Base-by-base conservation (phyloP, 2,329 filamentous ascomycete species). In the Albifimbria verrucaria region DNA sequence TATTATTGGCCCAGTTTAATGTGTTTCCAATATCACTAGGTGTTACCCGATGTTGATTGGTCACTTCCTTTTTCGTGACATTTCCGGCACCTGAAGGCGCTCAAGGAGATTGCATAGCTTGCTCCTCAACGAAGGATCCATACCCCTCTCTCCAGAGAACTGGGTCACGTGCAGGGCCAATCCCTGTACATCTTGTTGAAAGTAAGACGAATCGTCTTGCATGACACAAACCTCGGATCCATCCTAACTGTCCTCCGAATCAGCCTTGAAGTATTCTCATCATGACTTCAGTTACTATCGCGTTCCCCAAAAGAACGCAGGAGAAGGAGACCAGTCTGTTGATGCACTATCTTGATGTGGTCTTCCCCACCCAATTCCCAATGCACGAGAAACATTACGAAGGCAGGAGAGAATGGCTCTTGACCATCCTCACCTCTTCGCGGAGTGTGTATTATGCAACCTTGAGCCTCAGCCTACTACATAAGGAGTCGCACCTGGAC, bases 341-440 rank as follows among this genome's bases (percentile, higher is more conserved):
- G 46, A 48, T 48, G 46, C 24, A 48, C 24, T 48, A 48, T 28
- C 46, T 48, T 25, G 46, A 48, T 20, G 46, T 26, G 23, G 46
- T 48, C 20, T 48, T 48, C 24, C 46, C 46, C 10, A 22, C 32
- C 7, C 46, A 48, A 28, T 48, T 48, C n/a, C 46, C 46, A 28
- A 11, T 48, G 6, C 24, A 25, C 11, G 46, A 48, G 21, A 25
- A 20, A 25, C 22, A 22, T 23, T 28, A 48, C 46, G 46, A 26
- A 25, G 46, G 46, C 12, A 48, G 32, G 24, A 22, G 46, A 28
- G 46, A 48, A n/a, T 48, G 46, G 46, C 46, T 48, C 9, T 20
- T 48, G 22, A 25, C 46, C 22, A 48, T 48, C 21, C 25, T 48
- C 17, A 28, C 46, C 22, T 48, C 46, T 17, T 26, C 46, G 20